Evolutionary conservation across 495 filamentous ascomycete species (phyloP).

Genomic region (Jackrogersella multiformis): DNA sequence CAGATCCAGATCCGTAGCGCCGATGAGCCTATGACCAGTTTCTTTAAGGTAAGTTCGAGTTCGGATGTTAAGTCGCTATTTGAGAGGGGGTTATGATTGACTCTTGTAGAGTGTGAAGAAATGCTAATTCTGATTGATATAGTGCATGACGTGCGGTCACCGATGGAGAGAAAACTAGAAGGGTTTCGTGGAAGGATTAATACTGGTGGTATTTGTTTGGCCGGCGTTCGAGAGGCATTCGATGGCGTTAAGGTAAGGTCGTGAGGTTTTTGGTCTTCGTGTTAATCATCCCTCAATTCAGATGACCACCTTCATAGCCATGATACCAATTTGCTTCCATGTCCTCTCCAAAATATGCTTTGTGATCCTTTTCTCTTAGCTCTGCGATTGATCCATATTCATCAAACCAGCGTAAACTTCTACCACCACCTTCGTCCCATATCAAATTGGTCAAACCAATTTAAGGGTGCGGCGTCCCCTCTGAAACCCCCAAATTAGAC

Average conservation of each 20-base stretch:
- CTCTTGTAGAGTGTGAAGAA: background rate
- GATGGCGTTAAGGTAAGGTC: constrained; percentile 40
- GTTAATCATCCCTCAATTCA: constrained; percentile 6
- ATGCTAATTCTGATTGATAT: constrained; percentile 36
- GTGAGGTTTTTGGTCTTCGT: constrained; percentile 17
- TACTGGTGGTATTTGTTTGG: constrained; percentile 27
- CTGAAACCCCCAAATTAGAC: no score
- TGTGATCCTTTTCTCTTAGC: background rate
- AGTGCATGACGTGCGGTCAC: constrained; percentile 68
- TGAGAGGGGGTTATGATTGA: no score
- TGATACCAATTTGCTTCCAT: constrained; percentile 29
- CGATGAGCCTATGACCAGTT: constrained; percentile 97
- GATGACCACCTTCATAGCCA: constrained; percentile 6
- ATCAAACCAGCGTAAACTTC: constrained; percentile 17
- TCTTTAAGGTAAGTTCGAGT: constrained; percentile 76
- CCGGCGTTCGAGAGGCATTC: constrained; percentile 25
- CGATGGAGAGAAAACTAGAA: constrained; percentile 66
- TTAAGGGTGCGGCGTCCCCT: no score
- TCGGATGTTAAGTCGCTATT: no score
- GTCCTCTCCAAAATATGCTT: background rate
- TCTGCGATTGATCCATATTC: constrained; percentile 13
- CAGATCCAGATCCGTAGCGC: constrained; percentile 97
- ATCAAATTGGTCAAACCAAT: no score
- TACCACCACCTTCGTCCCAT: no score
- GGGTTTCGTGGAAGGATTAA: background rate